Conservation (phyloP, 176 grass and related monocot genomes). For the Zoysia japonica region DNA sequence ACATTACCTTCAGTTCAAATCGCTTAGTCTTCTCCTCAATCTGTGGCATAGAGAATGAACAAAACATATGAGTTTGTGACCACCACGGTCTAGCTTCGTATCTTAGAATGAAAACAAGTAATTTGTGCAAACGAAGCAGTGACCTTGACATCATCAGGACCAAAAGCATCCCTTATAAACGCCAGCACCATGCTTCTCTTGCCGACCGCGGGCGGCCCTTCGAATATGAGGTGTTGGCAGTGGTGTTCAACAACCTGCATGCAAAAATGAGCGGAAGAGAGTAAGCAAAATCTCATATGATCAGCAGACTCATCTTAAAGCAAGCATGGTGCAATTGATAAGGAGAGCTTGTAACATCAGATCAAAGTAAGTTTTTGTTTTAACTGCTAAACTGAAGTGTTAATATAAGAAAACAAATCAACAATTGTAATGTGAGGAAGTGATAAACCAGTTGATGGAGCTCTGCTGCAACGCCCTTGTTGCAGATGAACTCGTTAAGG, state of each 20-base stretch:
- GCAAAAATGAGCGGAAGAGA: constrained; percentile 1
- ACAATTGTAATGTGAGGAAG: background rate
- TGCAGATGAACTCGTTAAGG: constrained; percentile 65
- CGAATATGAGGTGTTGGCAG: constrained; percentile 57
- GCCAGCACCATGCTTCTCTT: constrained; percentile 70
- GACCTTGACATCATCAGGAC: constrained; percentile 40
- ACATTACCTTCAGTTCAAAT: constrained; percentile 65
- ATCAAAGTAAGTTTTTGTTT: background rate
- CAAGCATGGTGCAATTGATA: too few species aligned
- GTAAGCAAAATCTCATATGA: background rate
- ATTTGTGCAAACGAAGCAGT: background rate
- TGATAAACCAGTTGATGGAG: constrained; percentile 49
- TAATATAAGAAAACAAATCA: too few species aligned
- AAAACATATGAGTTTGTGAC: background rate
- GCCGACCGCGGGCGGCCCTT: constrained; percentile 51
- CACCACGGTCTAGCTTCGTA: background rate
- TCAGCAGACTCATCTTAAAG: background rate
- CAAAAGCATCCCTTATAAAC: constrained; percentile 59
- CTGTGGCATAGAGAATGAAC: constrained; percentile 33
- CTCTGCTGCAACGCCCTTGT: constrained; percentile 37
- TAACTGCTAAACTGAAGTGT: background rate
- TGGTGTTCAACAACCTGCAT: constrained; percentile 32
- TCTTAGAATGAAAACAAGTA: background rate
- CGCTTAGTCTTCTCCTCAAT: constrained; percentile 43
- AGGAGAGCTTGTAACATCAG: background rate